Evolutionary conservation across 495 filamentous ascomycete species (phyloP).

Genomic region (Aspergillus ostianus): DNA sequence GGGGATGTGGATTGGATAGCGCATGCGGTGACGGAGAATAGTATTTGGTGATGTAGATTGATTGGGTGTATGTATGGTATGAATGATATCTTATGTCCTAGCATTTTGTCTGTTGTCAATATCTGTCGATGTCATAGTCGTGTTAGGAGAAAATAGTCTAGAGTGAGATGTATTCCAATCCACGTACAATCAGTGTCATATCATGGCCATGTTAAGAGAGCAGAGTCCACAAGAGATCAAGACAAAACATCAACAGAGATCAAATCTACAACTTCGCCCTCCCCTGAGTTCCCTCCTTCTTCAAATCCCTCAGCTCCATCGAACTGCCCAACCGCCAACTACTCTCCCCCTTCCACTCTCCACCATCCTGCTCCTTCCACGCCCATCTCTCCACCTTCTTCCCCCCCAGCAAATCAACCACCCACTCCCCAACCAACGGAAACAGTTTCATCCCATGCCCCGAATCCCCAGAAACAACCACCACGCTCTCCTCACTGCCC

Average conservation of each 20-base stretch:
- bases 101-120: not conserved
- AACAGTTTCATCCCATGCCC: slow-evolving; percentile 59
- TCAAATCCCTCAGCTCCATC: slow-evolving; percentile 32
- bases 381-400: slow-evolving; percentile 36
- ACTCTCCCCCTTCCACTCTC: slow-evolving; percentile 40
- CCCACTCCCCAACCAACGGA: slow-evolving; percentile 51
- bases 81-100: not conserved
- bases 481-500: slow-evolving; percentile 37
- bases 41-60: slow-evolving; percentile 28
- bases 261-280: slow-evolving; percentile 33
- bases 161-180: too few relatives aligned
- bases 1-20: slow-evolving; percentile 42
- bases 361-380: slow-evolving; percentile 36
- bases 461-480: slow-evolving; percentile 49
- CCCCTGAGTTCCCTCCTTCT: slow-evolving; percentile 18
- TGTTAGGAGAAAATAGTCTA: too few relatives aligned
- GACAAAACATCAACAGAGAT: too few relatives aligned
- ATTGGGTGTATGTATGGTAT: not conserved
- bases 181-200: too few relatives aligned
- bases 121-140: too few relatives aligned
- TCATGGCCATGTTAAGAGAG: too few relatives aligned
- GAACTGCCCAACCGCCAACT: slow-evolving; percentile 40
- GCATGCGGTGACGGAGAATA: slow-evolving; percentile 38
- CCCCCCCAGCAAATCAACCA: slow-evolving; percentile 37
- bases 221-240: too few relatives aligned